A percentile compares a stretch with the other conserved stretches of the same genome.
Conservation (phyloP, 805 yeast species). For the Starmerella scarabaei region DNA sequence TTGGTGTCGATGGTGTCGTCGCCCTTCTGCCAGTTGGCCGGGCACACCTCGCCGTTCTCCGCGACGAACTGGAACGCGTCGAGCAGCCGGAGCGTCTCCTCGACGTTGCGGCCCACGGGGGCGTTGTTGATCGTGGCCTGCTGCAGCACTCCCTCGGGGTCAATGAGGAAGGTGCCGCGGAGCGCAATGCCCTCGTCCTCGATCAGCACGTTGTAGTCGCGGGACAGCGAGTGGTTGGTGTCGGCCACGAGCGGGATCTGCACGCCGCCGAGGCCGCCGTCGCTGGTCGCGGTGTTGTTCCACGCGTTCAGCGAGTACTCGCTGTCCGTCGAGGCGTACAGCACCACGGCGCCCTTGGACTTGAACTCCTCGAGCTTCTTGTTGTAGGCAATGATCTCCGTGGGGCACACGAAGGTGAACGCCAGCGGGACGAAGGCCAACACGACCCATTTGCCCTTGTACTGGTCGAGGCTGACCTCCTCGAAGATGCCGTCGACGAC, state of each 20-base stretch:
- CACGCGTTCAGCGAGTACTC: conserved; percentile 96
- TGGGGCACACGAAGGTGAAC: conserved; percentile 98
- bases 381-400: conserved; percentile 97
- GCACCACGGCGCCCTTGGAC: conserved; percentile 73
- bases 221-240: conserved; percentile 87
- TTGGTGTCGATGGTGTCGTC: conserved; percentile 62
- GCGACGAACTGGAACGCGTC: conserved; percentile 99
- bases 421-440: conserved; percentile 97
- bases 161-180: conserved; percentile 96
- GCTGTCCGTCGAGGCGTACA: conserved; percentile 96
- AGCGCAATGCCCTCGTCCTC: conserved; percentile 94
- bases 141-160: conserved; percentile 89
- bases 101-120: conserved; percentile 98
- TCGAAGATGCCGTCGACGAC: conserved; percentile 93
- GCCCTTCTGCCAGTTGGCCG: conserved; percentile 98
- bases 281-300: conserved; percentile 93
- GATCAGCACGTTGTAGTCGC: conserved; percentile 92
- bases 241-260: conserved; percentile 92
- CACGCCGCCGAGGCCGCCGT: conserved; percentile 95
- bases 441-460: conserved; percentile 95
- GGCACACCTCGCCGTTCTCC: conserved; percentile 98
- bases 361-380: conserved; percentile 85
- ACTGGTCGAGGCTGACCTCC: conserved; percentile 86
- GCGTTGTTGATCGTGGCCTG: conserved; percentile 96
- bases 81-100: conserved; percentile 90